These are phyloP conservation scores for Saksenaea oblongispora DNA, from an alignment of 371 early-diverging fungal genomes.

Conservation along the genomic window DNA sequence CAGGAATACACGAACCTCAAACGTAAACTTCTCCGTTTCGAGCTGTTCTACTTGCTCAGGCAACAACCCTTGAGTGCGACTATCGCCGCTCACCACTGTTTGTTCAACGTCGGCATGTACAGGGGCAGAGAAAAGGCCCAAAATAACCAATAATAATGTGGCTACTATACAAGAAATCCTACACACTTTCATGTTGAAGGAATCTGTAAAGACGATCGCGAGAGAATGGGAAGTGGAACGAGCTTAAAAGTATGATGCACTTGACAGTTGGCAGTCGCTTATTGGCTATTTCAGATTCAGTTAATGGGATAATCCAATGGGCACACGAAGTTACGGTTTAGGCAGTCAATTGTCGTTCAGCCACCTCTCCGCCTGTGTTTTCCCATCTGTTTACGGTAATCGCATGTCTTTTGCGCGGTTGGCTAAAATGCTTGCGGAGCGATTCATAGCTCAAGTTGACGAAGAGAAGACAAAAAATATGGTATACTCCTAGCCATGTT, in stretches of 20 bases:
- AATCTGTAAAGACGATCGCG: not conserved
- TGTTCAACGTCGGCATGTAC: constrained; percentile 12
- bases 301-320: too few species aligned
- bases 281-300: not conserved
- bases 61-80: constrained; percentile 23
- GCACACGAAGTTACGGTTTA: too few species aligned
- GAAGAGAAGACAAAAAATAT: too few species aligned
- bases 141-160: constrained; percentile 2
- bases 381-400: too few species aligned
- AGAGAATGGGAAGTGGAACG: not conserved
- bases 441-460: too few species aligned
- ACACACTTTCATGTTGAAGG: constrained; percentile 7
- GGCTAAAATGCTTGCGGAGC: too few species aligned
- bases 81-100: constrained; percentile 12
- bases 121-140: not conserved
- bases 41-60: constrained; percentile 33
- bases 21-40: constrained; percentile 42
- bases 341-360: too few species aligned
- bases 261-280: constrained; percentile 6
- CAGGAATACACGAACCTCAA: constrained; percentile 24
- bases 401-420: too few species aligned
- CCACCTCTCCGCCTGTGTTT: too few species aligned
- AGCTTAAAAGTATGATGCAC: not conserved
- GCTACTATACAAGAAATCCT: not conserved
- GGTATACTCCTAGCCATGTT: too few species aligned